A percentile compares a stretch with the other conserved stretches of the same genome.
These are phyloP conservation scores for Pseudocercospora pini-densiflorae DNA, from an alignment of 2,329 filamentous ascomycete genomes.

Conservation along the genomic window DNA sequence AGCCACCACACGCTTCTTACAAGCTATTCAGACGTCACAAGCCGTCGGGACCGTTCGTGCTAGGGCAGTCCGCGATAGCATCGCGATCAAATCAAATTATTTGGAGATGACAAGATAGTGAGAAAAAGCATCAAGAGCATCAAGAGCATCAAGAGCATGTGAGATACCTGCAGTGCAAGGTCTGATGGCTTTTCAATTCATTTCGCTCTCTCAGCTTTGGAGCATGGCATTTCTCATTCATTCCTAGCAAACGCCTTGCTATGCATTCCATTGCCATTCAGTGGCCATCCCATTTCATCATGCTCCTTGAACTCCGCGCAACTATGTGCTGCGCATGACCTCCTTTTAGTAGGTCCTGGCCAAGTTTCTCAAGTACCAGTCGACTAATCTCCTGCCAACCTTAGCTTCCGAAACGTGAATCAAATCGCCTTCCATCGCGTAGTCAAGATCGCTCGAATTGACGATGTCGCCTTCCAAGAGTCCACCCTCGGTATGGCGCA, in stretches of 20 bases:
- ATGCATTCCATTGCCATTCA: conserved; percentile 16
- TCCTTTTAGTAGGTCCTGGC: conserved; percentile 80
- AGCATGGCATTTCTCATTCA: conserved; percentile 12
- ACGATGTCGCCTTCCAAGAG: conserved; percentile 90
- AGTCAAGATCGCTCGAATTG: conserved; percentile 94
- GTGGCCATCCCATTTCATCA: conserved; percentile 13
- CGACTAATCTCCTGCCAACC: conserved; percentile 93
- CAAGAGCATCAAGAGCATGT: too few relatives aligned
- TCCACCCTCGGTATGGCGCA: conserved; percentile 89
- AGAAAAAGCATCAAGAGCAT: too few relatives aligned
- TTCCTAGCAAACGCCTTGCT: conserved; percentile 21
- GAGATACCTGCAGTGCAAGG: too few relatives aligned
- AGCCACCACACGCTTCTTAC: not conserved
- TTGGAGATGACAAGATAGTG: too few relatives aligned
- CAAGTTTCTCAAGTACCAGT: conserved; percentile 98
- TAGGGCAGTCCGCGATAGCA: too few relatives aligned
- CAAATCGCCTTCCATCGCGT: conserved; percentile 93
- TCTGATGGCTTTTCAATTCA: not conserved
- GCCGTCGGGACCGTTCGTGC: too few relatives aligned
- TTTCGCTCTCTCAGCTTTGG: not conserved
- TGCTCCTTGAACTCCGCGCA: conserved; percentile 22
- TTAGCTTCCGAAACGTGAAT: conserved; percentile 99
- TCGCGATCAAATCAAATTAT: too few relatives aligned
- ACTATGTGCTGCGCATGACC: not conserved
- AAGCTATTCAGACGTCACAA: not conserved